A percentile compares a stretch with the other conserved stretches of the same genome.
phyloP scores from a whole-genome alignment of 1,139 yeast genomes.

The Ogataea hybrid region DNA sequence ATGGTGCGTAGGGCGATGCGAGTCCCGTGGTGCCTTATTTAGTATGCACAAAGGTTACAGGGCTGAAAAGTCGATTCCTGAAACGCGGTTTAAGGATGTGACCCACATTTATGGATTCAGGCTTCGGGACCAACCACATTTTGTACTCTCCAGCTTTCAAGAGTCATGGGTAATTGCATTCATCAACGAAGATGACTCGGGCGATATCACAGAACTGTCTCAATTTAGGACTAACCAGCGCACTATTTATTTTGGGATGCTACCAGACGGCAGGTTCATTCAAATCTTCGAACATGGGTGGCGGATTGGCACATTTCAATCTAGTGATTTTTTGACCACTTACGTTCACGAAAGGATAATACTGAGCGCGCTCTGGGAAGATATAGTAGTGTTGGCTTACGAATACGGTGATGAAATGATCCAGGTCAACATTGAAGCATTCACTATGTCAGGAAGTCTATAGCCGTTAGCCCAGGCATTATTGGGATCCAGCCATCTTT shows the following conservation, averaged over 20 bases:
- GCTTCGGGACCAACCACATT: constrained; percentile 3
- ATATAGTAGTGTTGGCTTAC: constrained; percentile 18
- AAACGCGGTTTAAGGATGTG: constrained; percentile 15
- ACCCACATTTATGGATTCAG: constrained; percentile 16
- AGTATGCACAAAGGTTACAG: constrained; percentile 25
- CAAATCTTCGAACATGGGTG: constrained; percentile 22
- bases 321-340: constrained; percentile 3
- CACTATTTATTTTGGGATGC: constrained; percentile 16
- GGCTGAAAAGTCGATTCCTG: constrained; percentile 20
- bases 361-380: constrained; percentile 12
- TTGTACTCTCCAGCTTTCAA: constrained; percentile 15
- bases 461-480: constrained; percentile 6
- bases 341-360: constrained; percentile 15
- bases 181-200: constrained; percentile 4
- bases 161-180: constrained; percentile 14
- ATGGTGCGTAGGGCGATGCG: constrained; percentile 31
- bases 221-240: constrained; percentile 9
- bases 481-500: constrained; percentile 15
- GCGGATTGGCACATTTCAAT: constrained; percentile 20
- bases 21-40: constrained; percentile 25
- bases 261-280: constrained; percentile 11
- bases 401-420: constrained; percentile 11
- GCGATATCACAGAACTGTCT: constrained; percentile 8
- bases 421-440: constrained; percentile 13
- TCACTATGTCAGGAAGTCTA: constrained; percentile 2